phyloP scores from a whole-genome alignment of 202 grass and related monocot genomes.

The Eragrostis tef region DNA sequence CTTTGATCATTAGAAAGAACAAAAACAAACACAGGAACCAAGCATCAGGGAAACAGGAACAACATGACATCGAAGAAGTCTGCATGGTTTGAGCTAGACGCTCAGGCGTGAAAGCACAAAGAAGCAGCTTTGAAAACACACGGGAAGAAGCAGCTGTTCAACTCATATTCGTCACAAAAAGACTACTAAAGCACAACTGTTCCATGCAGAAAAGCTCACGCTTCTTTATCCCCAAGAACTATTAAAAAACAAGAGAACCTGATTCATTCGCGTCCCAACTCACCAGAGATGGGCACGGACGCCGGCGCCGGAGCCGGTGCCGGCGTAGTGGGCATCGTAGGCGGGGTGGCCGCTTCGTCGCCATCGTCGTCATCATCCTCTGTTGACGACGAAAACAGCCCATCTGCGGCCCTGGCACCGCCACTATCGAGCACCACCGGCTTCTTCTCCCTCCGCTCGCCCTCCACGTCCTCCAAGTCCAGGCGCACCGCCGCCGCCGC shows the following conservation, averaged over 20 bases:
- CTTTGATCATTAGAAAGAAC: not conserved
- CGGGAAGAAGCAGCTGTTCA: not conserved
- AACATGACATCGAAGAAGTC: too few species aligned
- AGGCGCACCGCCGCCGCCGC: slow-evolving; percentile 29
- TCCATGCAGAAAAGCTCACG: not conserved
- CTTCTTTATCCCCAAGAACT: not conserved
- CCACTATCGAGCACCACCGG: slow-evolving; percentile 43
- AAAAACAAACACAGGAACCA: not conserved
- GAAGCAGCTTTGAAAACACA: not conserved
- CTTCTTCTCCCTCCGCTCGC: slow-evolving; percentile 25
- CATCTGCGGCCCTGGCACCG: slow-evolving; percentile 27
- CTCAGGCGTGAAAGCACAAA: not conserved
- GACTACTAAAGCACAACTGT: not conserved
- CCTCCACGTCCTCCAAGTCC: slow-evolving; percentile 32
- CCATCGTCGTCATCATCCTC: slow-evolving; percentile 57
- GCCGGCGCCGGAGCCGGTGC: not conserved
- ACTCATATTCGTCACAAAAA: not conserved
- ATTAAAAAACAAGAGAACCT: not conserved
- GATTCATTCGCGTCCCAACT: not conserved
- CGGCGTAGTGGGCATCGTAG: not conserved
- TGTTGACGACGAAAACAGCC: slow-evolving; percentile 55
- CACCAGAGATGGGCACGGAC: slow-evolving; percentile 52
- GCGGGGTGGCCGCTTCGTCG: slow-evolving; percentile 33
- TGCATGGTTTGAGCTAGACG: not conserved
- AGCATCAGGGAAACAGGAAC: not conserved